Conservation (phyloP, 768 basidiomycete genomes). For the Albatrellus ellisii region DNA sequence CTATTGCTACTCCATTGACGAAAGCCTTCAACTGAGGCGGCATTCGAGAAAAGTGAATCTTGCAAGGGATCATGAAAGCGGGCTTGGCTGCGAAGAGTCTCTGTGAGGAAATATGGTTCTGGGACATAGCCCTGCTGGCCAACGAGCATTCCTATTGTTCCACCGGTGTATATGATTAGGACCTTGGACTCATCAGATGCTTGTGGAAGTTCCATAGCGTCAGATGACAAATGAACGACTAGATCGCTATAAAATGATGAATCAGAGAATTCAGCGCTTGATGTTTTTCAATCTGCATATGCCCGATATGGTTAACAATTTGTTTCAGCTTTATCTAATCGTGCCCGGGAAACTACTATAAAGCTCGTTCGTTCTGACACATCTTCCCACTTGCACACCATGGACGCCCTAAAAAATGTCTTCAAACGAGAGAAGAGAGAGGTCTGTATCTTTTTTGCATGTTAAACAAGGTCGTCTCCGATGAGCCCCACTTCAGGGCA, state of each 20-base stretch:
- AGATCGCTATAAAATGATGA: not conserved
- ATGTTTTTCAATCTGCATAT: not conserved
- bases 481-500: constrained; percentile 26
- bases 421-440: constrained; percentile 53
- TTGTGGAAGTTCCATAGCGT: constrained; percentile 31
- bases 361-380: not conserved
- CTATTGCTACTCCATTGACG: constrained; percentile 55
- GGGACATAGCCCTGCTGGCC: constrained; percentile 69
- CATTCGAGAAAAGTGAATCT: constrained; percentile 76
- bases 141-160: constrained; percentile 83
- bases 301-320: not conserved
- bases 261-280: not conserved
- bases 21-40: constrained; percentile 67
- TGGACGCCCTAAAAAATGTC: constrained; percentile 61
- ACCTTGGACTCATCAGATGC: constrained; percentile 62
- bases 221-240: not conserved
- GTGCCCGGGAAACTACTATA: not conserved
- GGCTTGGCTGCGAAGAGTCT: constrained; percentile 68
- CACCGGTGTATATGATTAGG: constrained; percentile 84
- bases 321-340: not conserved
- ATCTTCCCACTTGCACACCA: constrained; percentile 19
- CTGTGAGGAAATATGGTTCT: constrained; percentile 79
- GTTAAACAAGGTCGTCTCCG: not conserved
- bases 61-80: constrained; percentile 89
- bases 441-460: constrained; percentile 21